These are phyloP conservation scores for Theileria sp. DNA, from an alignment of 169 alveolate species.

Conservation along the genomic window DNA sequence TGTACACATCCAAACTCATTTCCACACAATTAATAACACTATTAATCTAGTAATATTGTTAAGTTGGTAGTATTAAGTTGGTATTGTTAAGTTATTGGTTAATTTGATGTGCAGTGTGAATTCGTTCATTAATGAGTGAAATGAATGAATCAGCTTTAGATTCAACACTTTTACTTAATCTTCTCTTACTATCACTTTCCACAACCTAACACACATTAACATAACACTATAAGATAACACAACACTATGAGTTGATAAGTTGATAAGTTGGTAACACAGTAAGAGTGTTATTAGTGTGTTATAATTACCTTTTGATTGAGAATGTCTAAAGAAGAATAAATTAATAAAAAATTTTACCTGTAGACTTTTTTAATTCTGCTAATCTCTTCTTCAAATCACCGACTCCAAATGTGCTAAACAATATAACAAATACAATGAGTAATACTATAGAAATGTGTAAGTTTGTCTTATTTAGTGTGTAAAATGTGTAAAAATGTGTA, in stretches of 20 bases:
- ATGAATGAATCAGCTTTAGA: constrained; percentile 21
- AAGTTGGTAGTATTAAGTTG: too few species aligned
- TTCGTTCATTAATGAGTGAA: constrained; percentile 36
- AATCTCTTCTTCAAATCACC: constrained; percentile 23
- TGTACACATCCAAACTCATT: constrained; percentile 46
- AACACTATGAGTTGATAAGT: too few species aligned
- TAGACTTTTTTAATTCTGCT: constrained; percentile 9
- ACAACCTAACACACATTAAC: neutral
- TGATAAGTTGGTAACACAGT: too few species aligned
- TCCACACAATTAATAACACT: constrained; percentile 13
- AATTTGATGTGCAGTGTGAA: constrained; percentile 30
- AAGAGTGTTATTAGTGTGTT: too few species aligned
- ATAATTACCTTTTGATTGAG: neutral
- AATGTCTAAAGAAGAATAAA: neutral
- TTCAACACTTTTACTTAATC: constrained; percentile 24
- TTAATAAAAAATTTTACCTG: constrained; percentile 35
- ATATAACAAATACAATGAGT: neutral
- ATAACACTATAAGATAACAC: too few species aligned
- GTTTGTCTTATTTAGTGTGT: neutral
- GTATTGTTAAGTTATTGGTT: neutral
- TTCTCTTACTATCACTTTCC: constrained; percentile 19
- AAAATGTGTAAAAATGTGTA: neutral
- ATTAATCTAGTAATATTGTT: neutral
- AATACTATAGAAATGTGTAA: too few species aligned
- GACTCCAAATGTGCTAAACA: constrained; percentile 42